These are phyloP conservation scores for Eimeria sp. DNA, from an alignment of 169 alveolate genomes.

Conservation along the genomic window DNA sequence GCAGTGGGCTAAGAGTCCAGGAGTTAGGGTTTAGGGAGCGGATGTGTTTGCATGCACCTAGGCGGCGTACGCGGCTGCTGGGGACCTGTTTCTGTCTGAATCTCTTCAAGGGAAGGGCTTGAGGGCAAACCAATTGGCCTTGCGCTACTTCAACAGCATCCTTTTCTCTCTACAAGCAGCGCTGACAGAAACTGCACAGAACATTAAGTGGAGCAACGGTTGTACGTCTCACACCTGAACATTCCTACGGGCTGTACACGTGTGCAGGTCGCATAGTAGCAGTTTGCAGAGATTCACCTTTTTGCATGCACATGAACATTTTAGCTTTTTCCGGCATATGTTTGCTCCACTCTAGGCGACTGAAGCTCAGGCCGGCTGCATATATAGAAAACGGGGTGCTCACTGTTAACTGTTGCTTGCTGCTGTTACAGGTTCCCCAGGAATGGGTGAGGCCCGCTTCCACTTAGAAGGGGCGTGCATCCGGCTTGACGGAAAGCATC, in stretches of 20 bases:
- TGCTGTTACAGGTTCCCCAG: conserved; percentile 46
- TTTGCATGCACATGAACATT: not conserved
- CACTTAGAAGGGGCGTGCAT: conserved; percentile 17
- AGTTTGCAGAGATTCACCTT: not conserved
- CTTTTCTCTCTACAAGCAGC: conserved; percentile 38
- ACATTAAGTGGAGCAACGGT: conserved; percentile 8
- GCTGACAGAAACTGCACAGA: conserved; percentile 16
- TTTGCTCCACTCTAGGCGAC: not conserved
- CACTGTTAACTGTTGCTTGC: not conserved
- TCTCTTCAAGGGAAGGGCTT: not conserved
- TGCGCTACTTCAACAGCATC: conserved; percentile 41
- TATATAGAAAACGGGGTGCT: not conserved
- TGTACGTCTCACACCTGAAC: not conserved
- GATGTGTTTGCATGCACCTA: conserved; percentile 19
- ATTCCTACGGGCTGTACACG: not conserved
- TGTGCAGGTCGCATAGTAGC: not conserved
- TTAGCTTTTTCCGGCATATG: not conserved
- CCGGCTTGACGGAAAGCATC: conserved; percentile 33
- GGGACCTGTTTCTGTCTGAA: not conserved
- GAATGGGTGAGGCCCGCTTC: conserved; percentile 15
- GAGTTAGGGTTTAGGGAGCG: not conserved
- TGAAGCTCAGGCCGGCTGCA: not conserved
- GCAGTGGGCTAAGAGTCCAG: not conserved
- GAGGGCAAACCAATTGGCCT: conserved; percentile 15
- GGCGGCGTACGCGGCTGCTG: conserved; percentile 46